phyloP scores from a whole-genome alignment of 108 stramenopile genomes.

The Cyclotella baltica region DNA sequence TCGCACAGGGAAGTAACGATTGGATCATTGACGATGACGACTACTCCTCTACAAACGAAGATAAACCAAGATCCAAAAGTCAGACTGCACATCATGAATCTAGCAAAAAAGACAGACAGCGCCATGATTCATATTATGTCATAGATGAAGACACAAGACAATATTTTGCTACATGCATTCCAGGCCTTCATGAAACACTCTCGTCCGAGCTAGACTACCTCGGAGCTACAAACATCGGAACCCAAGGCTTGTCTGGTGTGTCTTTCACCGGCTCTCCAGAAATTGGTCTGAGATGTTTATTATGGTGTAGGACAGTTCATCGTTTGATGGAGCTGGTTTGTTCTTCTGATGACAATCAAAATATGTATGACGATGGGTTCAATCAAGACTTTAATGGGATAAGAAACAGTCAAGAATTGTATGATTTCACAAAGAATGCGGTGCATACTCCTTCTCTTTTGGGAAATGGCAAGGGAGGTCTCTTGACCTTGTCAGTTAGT shows the following conservation, averaged over 20 bases:
- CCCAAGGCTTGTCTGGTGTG: slow-evolving; percentile 37
- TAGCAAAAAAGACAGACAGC: neutral
- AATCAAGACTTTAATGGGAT: slow-evolving; percentile 24
- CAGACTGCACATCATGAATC: neutral
- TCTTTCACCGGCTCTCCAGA: slow-evolving; percentile 38
- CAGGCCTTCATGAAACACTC: slow-evolving; percentile 68
- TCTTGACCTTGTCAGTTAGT: slow-evolving; percentile 69
- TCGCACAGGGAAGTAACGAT: neutral
- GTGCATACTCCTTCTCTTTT: slow-evolving; percentile 64
- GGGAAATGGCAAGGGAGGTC: slow-evolving; percentile 70
- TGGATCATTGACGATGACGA: slow-evolving; percentile 6
- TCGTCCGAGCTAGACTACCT: slow-evolving; percentile 63
- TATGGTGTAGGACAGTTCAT: slow-evolving; percentile 84
- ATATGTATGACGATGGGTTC: slow-evolving; percentile 27
- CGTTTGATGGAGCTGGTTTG: slow-evolving; percentile 71
- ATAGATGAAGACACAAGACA: neutral
- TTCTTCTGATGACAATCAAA: slow-evolving; percentile 21
- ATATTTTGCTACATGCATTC: slow-evolving; percentile 64
- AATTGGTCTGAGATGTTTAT: slow-evolving; percentile 58
- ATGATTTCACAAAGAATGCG: slow-evolving; percentile 52
- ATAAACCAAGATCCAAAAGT: neutral
- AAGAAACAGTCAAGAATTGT: slow-evolving; percentile 63
- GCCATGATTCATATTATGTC: neutral
- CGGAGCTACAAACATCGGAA: slow-evolving; percentile 49
- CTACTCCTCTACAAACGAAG: neutral